These are phyloP conservation scores for Asparagopsis taxiformis DNA, from an alignment of 31 red algal species.

Conservation along the genomic window DNA sequence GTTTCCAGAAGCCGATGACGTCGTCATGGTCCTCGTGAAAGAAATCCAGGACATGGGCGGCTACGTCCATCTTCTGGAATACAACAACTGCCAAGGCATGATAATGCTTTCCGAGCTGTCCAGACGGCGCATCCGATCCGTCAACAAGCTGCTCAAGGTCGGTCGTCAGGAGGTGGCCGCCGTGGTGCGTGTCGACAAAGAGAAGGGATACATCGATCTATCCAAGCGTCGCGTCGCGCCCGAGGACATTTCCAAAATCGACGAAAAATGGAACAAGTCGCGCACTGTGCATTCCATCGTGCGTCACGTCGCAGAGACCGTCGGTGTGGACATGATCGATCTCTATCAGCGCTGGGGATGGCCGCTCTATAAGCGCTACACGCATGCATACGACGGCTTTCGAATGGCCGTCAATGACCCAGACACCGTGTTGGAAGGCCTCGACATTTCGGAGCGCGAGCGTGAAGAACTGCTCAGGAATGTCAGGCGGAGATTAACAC, in stretches of 20 bases:
- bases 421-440: conserved; percentile 71
- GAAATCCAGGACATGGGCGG: conserved; percentile 99
- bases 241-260: conserved; percentile 89
- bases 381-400: conserved; percentile 96
- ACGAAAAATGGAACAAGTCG: conserved; percentile 98
- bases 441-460: conserved; percentile 80
- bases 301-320: conserved; percentile 92
- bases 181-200: conserved; percentile 94
- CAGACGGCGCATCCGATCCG: conserved; percentile 93
- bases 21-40: conserved; percentile 96
- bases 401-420: conserved; percentile 73
- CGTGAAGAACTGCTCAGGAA: conserved; percentile 86
- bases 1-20: conserved; percentile 95
- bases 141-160: conserved; percentile 95
- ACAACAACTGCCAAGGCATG: conserved; percentile 98
- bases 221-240: conserved; percentile 94
- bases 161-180: conserved; percentile 88
- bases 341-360: conserved; percentile 94
- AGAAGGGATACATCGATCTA: conserved; percentile 99
- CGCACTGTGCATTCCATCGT: conserved; percentile 95
- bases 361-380: conserved; percentile 94
- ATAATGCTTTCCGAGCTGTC: conserved; percentile 99
- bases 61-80: conserved; percentile 97
- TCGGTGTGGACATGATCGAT: conserved; percentile 79
- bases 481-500: conserved; percentile 73